Conservation (phyloP, 139 green algal species). For the Pleodorina starrii region DNA sequence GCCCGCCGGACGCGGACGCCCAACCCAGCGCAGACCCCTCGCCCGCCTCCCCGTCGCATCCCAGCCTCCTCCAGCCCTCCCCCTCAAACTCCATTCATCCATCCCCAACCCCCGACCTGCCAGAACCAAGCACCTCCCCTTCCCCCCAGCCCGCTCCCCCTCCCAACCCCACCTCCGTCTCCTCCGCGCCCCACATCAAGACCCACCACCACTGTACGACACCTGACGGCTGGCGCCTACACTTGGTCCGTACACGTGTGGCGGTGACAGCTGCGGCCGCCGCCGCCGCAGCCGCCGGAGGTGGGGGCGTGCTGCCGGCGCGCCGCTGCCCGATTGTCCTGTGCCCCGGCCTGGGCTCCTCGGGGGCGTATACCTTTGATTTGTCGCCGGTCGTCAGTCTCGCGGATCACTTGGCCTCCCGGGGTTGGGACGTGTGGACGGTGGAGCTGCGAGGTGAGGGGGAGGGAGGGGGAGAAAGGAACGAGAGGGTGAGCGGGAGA, state of each 20-base stretch:
- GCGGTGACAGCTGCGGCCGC: not conserved
- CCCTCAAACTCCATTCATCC: too few species aligned
- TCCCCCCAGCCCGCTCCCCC: too few species aligned
- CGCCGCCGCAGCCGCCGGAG: not conserved
- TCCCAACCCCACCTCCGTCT: too few species aligned
- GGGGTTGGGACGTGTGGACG: slow-evolving; percentile 70
- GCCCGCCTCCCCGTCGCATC: too few species aligned
- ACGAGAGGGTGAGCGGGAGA: too few species aligned
- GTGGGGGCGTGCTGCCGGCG: not conserved
- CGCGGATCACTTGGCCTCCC: slow-evolving; percentile 63
- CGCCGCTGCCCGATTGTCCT: slow-evolving; percentile 46
- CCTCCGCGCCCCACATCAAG: slow-evolving; percentile 48
- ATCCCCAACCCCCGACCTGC: not conserved
- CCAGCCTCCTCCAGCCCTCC: too few species aligned
- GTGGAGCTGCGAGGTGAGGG: slow-evolving; percentile 65
- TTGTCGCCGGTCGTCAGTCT: slow-evolving; percentile 55
- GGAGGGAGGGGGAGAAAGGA: too few species aligned
- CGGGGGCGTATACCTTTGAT: slow-evolving; percentile 68
- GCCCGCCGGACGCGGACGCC: too few species aligned
- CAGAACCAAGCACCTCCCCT: too few species aligned
- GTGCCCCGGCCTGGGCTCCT: slow-evolving; percentile 63
- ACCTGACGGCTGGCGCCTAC: slow-evolving; percentile 62
- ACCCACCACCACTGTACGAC: slow-evolving; percentile 50
- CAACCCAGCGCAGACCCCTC: too few species aligned
- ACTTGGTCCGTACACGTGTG: slow-evolving; percentile 53